Base-by-base conservation (phyloP, 192 early-diverging fungal genomes). In the Lobosporangium transversale region DNA sequence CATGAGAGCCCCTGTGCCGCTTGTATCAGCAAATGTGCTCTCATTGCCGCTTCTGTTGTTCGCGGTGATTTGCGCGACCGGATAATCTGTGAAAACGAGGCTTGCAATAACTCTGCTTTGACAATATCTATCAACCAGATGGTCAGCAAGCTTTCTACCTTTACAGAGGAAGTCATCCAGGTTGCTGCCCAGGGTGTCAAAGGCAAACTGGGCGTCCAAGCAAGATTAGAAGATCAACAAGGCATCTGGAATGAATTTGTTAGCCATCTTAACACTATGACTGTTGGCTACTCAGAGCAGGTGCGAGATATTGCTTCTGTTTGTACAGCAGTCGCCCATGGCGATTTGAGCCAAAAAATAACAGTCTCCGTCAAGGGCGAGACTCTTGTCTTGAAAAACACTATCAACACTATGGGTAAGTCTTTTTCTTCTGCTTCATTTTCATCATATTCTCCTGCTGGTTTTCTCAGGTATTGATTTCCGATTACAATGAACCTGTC, bases 331-430 rank as follows among this genome's bases (percentile, higher is more conserved):
- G 85, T 92, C 47, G 88, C 88, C 1, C 81, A 82, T 36, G 90
- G 90, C 30, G 90, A 91, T 65, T 68, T 91, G 24, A 89, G 84
- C 49, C 81, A 86, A 69, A 88, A 87, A 52, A 89, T 94, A 33
- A 84, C 83, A 3, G 87, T 89, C 1, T 81, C 81, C 42, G 88
- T 90, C 24, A 86, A 88, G 62, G 92, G 92, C 20, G 92, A 94
- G 70, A 92, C 90, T 42, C 79, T 85, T 18, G 83, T 89, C 24
- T 48, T 67, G 1, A 93, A 93, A 66, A 79, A 88, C 32, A 91
- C 90, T 0, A 89, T 93, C 30, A 93, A 93, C 68, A 84, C 81
- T 7, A 89, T 93, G 87, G 92, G 88, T 81, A 87, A 84, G 66
- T 69, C n/a, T 27, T 18, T 21, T 23, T 0, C 12, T 53, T 15